Evolutionary conservation across 768 basidiomycete species (phyloP), one percentile per base, ranked within the genome.

Genomic region (Sporobolomyces phaffii): DNA sequence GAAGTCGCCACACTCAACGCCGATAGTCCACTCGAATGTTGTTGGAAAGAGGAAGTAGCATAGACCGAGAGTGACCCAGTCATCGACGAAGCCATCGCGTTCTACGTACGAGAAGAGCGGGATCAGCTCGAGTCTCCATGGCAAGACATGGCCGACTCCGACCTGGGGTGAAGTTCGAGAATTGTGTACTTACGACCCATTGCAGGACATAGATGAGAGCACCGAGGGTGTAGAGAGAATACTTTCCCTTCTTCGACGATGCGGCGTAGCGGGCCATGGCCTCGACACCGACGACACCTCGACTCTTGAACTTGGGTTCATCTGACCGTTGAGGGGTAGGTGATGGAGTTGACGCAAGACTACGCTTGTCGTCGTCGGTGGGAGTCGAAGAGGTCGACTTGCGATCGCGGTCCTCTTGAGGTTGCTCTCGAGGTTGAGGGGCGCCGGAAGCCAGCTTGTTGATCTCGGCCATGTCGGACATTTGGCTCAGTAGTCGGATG

Each of bases 11-110:
- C 73, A 22, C 52, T 59, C 33, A 77, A 75, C 7, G 76, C 75
- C 3, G 73, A 73, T n/a, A 78, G 52, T 5, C 73, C 70, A 14
- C 71, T 43, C 26, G 76, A 72, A 64, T 78, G 77, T 45, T 67
- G 56, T n/a, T 67, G 62, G 68, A 75, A 77, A 22, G 64, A 49
- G 9, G 74, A 75, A 0, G 76, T 77, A 17, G 78, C 77, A 47
- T 73, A 77, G 34, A 74, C 68, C 18, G 56, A 45, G 20, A 72
- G 63, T 1, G 51, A 45, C 22, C 29, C 45, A 2, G 72, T 68
- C 36, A 64, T 69, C 63, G 63, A 64, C 15, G 49, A 34, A 24
- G 62, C 62, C 62, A 64, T 64, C 1, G 62, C 62, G 18, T 47
- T 20, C 62, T 64, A 20, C 18, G 5, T 9, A 13, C 1, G 24